Base-by-base conservation (phyloP, 2,329 filamentous ascomycete species). In the Neofusicoccum ribis region DNA sequence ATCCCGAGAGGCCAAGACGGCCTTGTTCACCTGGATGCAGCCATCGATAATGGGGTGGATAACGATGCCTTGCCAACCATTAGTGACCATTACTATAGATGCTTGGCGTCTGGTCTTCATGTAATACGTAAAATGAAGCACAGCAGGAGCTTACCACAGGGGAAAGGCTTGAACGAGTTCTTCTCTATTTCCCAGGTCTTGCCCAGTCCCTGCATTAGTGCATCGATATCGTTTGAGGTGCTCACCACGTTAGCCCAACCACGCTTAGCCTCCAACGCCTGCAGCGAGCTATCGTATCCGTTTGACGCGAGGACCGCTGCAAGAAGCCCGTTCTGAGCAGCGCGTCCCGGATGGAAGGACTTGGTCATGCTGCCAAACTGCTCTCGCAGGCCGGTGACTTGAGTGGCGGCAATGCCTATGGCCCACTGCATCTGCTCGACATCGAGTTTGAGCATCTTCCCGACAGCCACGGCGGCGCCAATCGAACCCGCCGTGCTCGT, bases 341-440 rank as follows among this genome's bases (percentile, higher is more conserved):
- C 83, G 1, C 83, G 80, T 0, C 84, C 84, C 2, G 82, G 76
- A 70, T 86, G 84, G 68, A 86, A 85, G 2, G 82, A 81, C 70
- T 86, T 86, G 8, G 82, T 85, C 70, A 86, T 81, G 11, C 80
- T 81, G 11, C 84, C 84, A 66, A 86, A 86, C 78, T 84, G 83
- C 66, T 84, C 84, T 27, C 84, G 77, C 66, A 86, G 77, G 0
- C 84, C 84, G 3, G 81, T 78, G 1, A 85, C 83, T 70, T 86
- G 84, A 3, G 82, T 83, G 0, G 82, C 78, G 2, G 84, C 84
- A 14, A 86, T 74, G 1, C 83, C 84, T 63, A 86, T 83, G 0
- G 84, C 84, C 65, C 85, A 79, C 5, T 78, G 77, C 66, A 79
- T 82, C 63, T 80, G 76, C 6, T 72, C 70, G 0, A 72, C 71